Conservation (phyloP, 345 rosid species). For the Salix arbutifolia region DNA sequence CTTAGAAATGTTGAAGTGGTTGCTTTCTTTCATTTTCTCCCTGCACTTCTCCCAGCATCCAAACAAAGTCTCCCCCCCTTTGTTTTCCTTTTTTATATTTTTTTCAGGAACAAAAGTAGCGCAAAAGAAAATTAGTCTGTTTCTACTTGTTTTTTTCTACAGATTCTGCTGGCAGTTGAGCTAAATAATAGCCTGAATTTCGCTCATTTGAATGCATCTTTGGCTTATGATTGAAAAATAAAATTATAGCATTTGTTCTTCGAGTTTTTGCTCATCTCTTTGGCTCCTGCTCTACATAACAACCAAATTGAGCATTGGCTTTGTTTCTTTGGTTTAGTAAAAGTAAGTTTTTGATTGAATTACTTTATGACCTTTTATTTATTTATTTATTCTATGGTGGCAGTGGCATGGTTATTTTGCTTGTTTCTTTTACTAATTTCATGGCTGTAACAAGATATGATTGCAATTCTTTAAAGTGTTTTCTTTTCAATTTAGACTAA, state of each 20-base stretch:
- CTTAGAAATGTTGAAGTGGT: not conserved
- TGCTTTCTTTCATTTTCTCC: not conserved
- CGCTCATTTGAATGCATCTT: not conserved
- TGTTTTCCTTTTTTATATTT: not conserved
- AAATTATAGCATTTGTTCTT: not conserved
- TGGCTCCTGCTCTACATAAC: too few relatives aligned
- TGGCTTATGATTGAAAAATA: not conserved
- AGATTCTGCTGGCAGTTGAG: not conserved
- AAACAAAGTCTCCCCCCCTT: not conserved
- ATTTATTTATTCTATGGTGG: constrained; percentile 19
- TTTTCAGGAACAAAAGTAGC: not conserved
- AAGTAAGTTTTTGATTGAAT: constrained; percentile 20
- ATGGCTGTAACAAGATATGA: constrained; percentile 31
- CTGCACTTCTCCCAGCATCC: constrained; percentile 15
- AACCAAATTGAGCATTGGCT: not conserved
- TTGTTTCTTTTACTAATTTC: constrained; percentile 27
- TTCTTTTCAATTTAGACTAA: not conserved
- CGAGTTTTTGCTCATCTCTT: not conserved
- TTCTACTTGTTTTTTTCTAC: not conserved
- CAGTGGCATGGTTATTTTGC: constrained; percentile 38
- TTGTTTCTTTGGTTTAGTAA: constrained; percentile 32
- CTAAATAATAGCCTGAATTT: not conserved
- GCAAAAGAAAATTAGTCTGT: not conserved
- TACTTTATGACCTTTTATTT: constrained; percentile 30
- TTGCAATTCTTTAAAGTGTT: constrained; percentile 27